phyloP scores from a whole-genome alignment of 257 asterid species.

The Solanum sejunctum region DNA sequence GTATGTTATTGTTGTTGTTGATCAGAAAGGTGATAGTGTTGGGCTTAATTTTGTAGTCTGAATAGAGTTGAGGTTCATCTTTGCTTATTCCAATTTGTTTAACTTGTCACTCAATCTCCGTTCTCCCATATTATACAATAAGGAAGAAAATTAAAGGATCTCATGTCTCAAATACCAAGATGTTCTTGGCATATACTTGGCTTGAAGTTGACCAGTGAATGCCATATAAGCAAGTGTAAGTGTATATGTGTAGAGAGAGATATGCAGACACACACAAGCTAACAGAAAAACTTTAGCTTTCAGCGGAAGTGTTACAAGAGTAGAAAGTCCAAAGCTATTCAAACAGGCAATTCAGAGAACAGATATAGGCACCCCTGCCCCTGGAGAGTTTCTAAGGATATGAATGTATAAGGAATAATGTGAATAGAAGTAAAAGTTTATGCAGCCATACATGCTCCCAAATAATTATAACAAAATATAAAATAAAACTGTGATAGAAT shows the following conservation, averaged over 20 bases:
- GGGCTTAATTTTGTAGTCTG: background rate
- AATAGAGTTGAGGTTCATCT: background rate
- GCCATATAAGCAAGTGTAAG: background rate
- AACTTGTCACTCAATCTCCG: background rate
- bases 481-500: background rate
- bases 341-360: background rate
- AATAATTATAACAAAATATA: too few relatives aligned
- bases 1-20: background rate
- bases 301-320: background rate
- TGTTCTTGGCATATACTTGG: background rate
- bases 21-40: background rate
- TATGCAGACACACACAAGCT: background rate
- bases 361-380: background rate
- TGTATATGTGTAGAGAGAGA: background rate
- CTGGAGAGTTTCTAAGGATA: background rate
- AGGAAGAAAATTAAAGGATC: background rate
- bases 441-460: background rate
- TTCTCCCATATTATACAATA: background rate
- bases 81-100: background rate
- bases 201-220: background rate
- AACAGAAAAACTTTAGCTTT: background rate
- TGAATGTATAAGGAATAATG: background rate
- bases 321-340: background rate
- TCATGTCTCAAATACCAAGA: background rate
- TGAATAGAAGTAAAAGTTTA: background rate